Evolutionary conservation across 345 rosid genomes (phyloP).

Genomic region (Atalantia buxifolia): DNA sequence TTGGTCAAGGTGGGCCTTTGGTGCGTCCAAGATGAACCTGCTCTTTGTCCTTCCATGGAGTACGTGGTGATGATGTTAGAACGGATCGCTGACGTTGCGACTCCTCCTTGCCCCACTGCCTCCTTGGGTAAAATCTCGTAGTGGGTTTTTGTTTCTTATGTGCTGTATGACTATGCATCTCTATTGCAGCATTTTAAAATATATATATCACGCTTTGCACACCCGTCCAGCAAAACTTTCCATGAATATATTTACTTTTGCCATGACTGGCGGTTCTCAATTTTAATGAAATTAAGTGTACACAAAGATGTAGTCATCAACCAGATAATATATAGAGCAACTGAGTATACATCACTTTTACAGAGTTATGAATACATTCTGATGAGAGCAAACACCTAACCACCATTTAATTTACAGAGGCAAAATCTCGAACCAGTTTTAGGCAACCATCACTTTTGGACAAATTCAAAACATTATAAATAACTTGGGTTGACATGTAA

Average conservation of each 20-base stretch:
- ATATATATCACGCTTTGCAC: background rate
- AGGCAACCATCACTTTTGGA: background rate
- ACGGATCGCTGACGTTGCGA: background rate
- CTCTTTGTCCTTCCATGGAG: constrained; percentile 3
- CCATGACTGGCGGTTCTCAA: background rate
- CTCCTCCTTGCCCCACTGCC: background rate
- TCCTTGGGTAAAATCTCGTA: no score
- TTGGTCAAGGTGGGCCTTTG: background rate
- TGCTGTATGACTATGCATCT: background rate
- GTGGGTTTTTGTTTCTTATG: background rate
- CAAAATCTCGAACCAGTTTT: background rate
- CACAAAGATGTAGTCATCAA: background rate
- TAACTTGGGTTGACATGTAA: no score
- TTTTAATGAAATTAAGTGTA: no score
- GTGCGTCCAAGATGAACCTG: constrained; percentile 5
- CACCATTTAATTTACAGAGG: background rate
- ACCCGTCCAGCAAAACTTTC: background rate
- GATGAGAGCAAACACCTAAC: background rate
- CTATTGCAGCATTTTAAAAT: background rate
- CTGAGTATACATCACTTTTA: background rate
- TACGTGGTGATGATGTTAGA: constrained; percentile 6
- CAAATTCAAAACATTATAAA: background rate
- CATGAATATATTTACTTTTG: background rate
- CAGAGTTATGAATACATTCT: background rate
- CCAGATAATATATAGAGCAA: background rate